phyloP scores from a whole-genome alignment of 441 rosid genomes.

The Macaranga tanarius region DNA sequence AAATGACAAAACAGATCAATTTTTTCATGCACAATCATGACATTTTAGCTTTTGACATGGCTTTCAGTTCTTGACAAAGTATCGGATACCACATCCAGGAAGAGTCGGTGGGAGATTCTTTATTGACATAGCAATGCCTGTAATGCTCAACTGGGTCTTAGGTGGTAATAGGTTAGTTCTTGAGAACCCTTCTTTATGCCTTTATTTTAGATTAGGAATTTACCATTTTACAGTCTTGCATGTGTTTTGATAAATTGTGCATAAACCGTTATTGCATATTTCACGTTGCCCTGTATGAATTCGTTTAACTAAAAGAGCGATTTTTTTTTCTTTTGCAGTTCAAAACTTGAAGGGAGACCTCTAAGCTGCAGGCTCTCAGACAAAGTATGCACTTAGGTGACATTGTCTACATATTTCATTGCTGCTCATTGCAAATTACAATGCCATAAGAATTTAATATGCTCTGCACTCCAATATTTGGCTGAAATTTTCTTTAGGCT shows the following conservation, averaged over 20 bases:
- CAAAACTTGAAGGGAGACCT: slow-evolving; percentile 80
- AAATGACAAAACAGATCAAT: slow-evolving; percentile 6
- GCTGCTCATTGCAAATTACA: neutral
- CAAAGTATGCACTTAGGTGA: slow-evolving; percentile 46
- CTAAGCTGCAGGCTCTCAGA: slow-evolving; percentile 79
- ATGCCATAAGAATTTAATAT: neutral
- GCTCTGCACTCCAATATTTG: slow-evolving; percentile 18
- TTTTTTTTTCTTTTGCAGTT: slow-evolving; percentile 40
- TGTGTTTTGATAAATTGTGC: neutral
- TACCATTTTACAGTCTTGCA: neutral
- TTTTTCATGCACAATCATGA: neutral
- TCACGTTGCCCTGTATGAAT: neutral
- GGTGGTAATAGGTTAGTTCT: slow-evolving; percentile 84
- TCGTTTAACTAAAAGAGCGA: neutral
- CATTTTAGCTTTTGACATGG: slow-evolving; percentile 4
- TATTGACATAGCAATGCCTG: slow-evolving; percentile 74
- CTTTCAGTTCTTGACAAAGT: slow-evolving; percentile 77
- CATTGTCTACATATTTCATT: neutral
- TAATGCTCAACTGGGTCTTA: slow-evolving; percentile 86
- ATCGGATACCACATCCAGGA: slow-evolving; percentile 87
- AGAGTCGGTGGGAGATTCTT: slow-evolving; percentile 86
- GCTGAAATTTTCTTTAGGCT: slow-evolving; percentile 47
- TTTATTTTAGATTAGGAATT: neutral
- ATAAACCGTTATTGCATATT: neutral
- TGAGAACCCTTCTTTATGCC: neutral